These are phyloP conservation scores for Pouteria campechiana DNA, from an alignment of 179 eudicot genomes.

Conservation along the genomic window DNA sequence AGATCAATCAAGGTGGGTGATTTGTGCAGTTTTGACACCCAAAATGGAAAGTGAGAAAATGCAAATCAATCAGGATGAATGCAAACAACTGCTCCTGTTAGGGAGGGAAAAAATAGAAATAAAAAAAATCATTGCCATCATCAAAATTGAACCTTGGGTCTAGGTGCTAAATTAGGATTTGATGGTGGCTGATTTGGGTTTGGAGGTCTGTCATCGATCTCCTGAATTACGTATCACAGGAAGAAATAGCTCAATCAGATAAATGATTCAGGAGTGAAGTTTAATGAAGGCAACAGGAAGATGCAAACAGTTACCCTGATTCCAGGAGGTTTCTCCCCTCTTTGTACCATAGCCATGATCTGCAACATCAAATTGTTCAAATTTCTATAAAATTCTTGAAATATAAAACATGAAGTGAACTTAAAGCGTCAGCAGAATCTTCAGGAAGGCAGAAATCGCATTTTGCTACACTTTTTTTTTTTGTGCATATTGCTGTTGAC, in stretches of 20 bases:
- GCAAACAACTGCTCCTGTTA: too few relatives aligned
- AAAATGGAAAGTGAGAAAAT: too few relatives aligned
- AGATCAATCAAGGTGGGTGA: too few relatives aligned
- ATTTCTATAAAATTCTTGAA: too few relatives aligned
- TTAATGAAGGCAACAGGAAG: not conserved
- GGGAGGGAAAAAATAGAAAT: not conserved
- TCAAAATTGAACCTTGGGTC: slow-evolving; percentile 52
- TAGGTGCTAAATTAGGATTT: slow-evolving; percentile 61
- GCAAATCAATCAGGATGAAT: too few relatives aligned
- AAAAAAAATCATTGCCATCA: not conserved
- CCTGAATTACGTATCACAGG: slow-evolving; percentile 32
- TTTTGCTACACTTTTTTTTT: too few relatives aligned
- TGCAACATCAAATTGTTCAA: slow-evolving; percentile 27
- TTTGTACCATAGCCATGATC: slow-evolving; percentile 88
- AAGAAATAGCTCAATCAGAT: slow-evolving; percentile 2
- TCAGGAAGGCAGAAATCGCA: too few relatives aligned
- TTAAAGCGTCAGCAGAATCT: too few relatives aligned
- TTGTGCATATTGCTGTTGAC: too few relatives aligned
- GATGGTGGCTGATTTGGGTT: slow-evolving; percentile 87
- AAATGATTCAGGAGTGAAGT: not conserved
- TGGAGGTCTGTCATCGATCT: slow-evolving; percentile 80
- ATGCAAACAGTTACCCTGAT: slow-evolving; percentile 27
- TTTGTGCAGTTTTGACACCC: too few relatives aligned
- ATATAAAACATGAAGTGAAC: too few relatives aligned
- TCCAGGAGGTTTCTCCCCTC: slow-evolving; percentile 82